Evolutionary conservation across 148 eudicot genomes (phyloP).

Genomic region (Rhododendron griersonianum): DNA sequence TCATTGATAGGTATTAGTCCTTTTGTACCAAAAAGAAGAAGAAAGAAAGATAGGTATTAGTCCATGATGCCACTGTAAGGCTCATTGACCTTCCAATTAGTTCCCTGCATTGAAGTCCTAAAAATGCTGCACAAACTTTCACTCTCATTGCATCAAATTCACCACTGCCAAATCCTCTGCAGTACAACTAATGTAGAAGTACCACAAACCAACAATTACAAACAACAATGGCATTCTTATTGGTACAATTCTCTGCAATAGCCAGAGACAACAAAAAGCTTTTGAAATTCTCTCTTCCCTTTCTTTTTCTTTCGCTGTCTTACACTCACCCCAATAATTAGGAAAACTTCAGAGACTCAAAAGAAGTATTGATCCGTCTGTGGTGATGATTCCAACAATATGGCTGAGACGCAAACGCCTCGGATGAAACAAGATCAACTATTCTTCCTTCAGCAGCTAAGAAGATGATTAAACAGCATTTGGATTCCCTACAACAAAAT

Average conservation of each 20-base stretch:
- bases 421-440: background rate
- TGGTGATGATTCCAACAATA: background rate
- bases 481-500: background rate
- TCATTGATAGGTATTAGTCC: background rate
- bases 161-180: background rate
- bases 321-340: background rate
- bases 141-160: background rate
- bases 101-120: background rate
- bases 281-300: too few relatives aligned
- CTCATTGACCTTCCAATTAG: background rate
- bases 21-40: too few relatives aligned
- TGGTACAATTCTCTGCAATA: background rate
- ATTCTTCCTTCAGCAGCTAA: background rate
- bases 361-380: background rate
- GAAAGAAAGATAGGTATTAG: background rate
- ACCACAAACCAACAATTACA: slow-evolving; percentile 2
- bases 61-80: background rate
- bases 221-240: background rate
- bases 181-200: background rate
- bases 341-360: background rate
- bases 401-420: background rate
- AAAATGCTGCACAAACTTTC: background rate
- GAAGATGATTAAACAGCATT: too few relatives aligned
- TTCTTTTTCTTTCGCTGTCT: background rate
- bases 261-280: background rate